Evolutionary conservation across 2,329 filamentous ascomycete species (phyloP).

Genomic region (Clathrospora elynae): DNA sequence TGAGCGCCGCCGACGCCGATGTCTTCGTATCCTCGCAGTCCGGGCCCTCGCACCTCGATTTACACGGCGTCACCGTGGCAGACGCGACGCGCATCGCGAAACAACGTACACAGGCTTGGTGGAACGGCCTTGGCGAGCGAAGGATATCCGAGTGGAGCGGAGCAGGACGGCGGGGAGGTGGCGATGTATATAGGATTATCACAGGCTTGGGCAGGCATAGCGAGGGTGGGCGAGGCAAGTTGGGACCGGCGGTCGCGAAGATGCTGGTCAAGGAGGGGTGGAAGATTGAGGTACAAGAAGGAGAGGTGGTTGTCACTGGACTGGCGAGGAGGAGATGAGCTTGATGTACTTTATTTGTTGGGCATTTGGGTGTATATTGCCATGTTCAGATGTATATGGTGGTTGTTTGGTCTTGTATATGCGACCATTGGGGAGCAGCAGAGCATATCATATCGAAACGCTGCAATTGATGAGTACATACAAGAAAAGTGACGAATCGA

Average conservation of each 20-base stretch:
- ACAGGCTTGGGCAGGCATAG: constrained; percentile 83
- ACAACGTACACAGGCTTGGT: constrained; percentile 73
- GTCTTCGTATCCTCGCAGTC: constrained; percentile 71
- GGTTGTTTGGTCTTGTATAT: not conserved
- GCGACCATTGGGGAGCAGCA: not conserved
- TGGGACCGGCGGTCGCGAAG: constrained; percentile 80
- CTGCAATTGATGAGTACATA: no score
- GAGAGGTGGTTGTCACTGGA: constrained; percentile 73
- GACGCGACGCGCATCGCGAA: constrained; percentile 81
- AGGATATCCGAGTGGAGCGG: constrained; percentile 55
- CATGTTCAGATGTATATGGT: not conserved
- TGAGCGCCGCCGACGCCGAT: constrained; percentile 72
- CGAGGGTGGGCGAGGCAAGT: constrained; percentile 71
- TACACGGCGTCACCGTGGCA: constrained; percentile 81
- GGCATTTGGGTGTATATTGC: constrained; percentile 3
- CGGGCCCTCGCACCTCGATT: constrained; percentile 69
- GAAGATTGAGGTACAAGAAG: constrained; percentile 75
- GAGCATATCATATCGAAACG: not conserved
- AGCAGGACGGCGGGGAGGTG: constrained; percentile 50
- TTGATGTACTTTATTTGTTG: not conserved
- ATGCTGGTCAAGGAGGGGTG: constrained; percentile 79
- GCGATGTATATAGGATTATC: constrained; percentile 71
- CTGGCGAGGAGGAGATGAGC: constrained; percentile 41
- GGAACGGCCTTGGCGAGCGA: constrained; percentile 71
- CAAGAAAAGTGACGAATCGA: no score